Evolutionary conservation across 2,329 filamentous ascomycete species (phyloP).

Genomic region (Aspergillus luchuensis): DNA sequence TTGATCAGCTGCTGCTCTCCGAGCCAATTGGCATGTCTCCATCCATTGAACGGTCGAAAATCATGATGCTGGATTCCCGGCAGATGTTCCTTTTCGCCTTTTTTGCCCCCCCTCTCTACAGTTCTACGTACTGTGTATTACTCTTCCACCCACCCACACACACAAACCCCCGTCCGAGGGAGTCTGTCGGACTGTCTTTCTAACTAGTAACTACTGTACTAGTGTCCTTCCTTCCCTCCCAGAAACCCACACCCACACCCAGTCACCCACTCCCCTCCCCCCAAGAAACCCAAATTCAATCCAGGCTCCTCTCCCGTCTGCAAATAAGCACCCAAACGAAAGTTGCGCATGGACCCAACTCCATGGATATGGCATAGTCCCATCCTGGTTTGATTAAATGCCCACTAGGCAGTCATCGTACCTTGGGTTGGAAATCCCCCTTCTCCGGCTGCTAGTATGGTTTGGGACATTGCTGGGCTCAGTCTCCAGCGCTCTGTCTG

Average conservation of each 20-base stretch:
- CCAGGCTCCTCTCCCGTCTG: not conserved
- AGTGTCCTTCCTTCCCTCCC: not conserved
- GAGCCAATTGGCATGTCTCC: constrained; percentile 11
- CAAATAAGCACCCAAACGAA: not conserved
- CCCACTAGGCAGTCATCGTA: not conserved
- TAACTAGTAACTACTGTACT: no score
- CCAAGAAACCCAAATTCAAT: not conserved
- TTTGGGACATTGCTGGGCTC: constrained; percentile 7
- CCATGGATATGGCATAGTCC: not conserved
- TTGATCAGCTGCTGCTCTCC: constrained; percentile 13
- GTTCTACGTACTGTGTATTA: no score
- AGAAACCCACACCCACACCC: not conserved
- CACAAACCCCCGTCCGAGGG: no score
- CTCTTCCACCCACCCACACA: no score
- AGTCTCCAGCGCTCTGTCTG: not conserved
- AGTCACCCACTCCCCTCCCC: not conserved
- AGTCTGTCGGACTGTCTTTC: not conserved
- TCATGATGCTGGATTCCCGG: constrained; percentile 2
- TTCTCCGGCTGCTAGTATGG: constrained; percentile 1
- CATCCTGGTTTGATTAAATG: not conserved
- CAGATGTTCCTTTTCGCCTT: not conserved
- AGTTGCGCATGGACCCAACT: not conserved
- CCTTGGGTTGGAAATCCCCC: not conserved
- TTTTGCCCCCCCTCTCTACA: not conserved
- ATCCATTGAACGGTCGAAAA: constrained; percentile 10